Percentiles rank a stretch among this genome's conserved stretches.
phyloP scores from a whole-genome alignment of 345 rosid species.

The Eutrema japonicum region DNA sequence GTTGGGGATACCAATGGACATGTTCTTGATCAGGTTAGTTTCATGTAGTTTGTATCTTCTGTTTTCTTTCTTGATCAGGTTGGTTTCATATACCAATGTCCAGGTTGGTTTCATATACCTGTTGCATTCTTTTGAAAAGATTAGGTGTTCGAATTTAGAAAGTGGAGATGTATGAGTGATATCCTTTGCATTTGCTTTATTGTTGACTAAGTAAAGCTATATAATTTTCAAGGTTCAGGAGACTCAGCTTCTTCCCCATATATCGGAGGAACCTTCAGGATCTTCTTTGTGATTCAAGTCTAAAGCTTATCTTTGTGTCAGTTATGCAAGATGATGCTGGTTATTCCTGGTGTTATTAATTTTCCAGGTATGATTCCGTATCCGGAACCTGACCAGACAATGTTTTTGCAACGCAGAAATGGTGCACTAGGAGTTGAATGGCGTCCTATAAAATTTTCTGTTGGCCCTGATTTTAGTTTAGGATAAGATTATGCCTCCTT shows the following conservation, averaged over 20 bases:
- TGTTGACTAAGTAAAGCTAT: slow-evolving; percentile 27
- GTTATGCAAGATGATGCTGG: slow-evolving; percentile 27
- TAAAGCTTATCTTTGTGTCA: slow-evolving; percentile 37
- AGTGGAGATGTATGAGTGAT: slow-evolving; percentile 1
- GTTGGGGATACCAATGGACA: slow-evolving; percentile 62
- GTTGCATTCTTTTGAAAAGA: slow-evolving; percentile 23
- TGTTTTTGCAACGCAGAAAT: slow-evolving; percentile 88
- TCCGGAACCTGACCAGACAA: slow-evolving; percentile 92
- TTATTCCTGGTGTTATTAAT: slow-evolving; percentile 37
- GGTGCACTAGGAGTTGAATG: slow-evolving; percentile 93
- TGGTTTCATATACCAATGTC: slow-evolving; percentile 31
- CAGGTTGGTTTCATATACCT: slow-evolving; percentile 13
- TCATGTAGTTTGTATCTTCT: not conserved
- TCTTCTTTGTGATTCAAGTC: slow-evolving; percentile 94
- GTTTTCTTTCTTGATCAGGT: slow-evolving; percentile 84
- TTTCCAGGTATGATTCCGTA: slow-evolving; percentile 89
- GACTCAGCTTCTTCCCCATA: slow-evolving; percentile 78
- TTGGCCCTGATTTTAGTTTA: slow-evolving; percentile 83
- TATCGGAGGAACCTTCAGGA: slow-evolving; percentile 85
- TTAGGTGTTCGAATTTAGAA: not conserved
- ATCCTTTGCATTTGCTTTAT: slow-evolving; percentile 23
- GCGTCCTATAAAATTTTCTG: slow-evolving; percentile 72
- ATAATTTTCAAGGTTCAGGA: slow-evolving; percentile 62
- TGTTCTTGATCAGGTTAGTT: slow-evolving; percentile 89
- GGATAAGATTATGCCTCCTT: slow-evolving; percentile 86